phyloP scores from a whole-genome alignment of 768 basidiomycete genomes.

The Cubamyces lactineus region DNA sequence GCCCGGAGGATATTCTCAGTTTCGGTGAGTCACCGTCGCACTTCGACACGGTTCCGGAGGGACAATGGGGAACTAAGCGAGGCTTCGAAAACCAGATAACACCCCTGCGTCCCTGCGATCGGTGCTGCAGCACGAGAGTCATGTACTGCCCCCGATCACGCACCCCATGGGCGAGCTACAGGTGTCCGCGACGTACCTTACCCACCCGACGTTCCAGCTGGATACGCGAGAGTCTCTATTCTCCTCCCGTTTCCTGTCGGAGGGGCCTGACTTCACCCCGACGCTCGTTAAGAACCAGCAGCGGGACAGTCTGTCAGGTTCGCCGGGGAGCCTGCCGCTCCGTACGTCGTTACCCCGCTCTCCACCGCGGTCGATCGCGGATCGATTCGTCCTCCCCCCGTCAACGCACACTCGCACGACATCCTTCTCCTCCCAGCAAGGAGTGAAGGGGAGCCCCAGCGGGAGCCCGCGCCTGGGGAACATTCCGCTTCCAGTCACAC shows the following conservation, averaged over 20 bases:
- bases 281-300: conserved; percentile 69
- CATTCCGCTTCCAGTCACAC: conserved; percentile 40
- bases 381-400: conserved; percentile 46
- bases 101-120: conserved; percentile 44
- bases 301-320: conserved; percentile 54
- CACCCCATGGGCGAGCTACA: conserved; percentile 69
- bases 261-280: conserved; percentile 68
- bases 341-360: conserved; percentile 52
- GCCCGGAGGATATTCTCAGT: conserved; percentile 35
- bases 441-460: conserved; percentile 15
- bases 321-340: conserved; percentile 44
- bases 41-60: not conserved
- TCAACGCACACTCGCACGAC: conserved; percentile 35
- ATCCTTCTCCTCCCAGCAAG: conserved; percentile 36
- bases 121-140: conserved; percentile 52
- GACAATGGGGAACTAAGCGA: conserved; percentile 11
- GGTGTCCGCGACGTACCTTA: conserved; percentile 66
- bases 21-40: conserved; percentile 41
- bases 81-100: conserved; percentile 37
- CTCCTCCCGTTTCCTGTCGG: conserved; percentile 72
- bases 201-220: conserved; percentile 68
- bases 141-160: conserved; percentile 67
- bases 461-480: conserved; percentile 41
- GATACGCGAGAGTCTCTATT: conserved; percentile 79
- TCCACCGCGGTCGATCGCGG: conserved; percentile 47